Percentiles rank a stretch among this genome's conserved stretches.
Conservation (phyloP, 2,329 filamentous ascomycete genomes). For the Delphinella strobiligena region DNA sequence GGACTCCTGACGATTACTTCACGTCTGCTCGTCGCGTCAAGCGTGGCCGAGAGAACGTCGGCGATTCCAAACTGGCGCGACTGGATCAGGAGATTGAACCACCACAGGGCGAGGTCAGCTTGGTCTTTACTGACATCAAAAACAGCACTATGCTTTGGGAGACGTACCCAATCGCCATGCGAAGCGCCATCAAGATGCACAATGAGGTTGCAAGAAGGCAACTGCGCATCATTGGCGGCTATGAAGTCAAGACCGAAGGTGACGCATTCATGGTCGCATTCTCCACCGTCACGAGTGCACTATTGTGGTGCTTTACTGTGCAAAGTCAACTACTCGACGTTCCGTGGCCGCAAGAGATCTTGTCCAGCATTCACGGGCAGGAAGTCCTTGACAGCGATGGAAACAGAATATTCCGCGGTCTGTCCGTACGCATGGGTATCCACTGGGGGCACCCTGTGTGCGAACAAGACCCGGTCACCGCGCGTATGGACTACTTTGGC, state of each 20-base stretch:
- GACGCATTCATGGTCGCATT: conserved; percentile 99
- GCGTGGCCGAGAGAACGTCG: conserved; percentile 43
- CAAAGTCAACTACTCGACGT: conserved; percentile 80
- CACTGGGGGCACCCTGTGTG: conserved; percentile 93
- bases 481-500: conserved; percentile 98
- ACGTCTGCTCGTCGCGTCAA: conserved; percentile 53
- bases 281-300: conserved; percentile 82
- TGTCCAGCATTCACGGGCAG: conserved; percentile 75
- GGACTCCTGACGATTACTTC: conserved; percentile 59
- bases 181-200: conserved; percentile 91
- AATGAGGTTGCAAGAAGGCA: conserved; percentile 95
- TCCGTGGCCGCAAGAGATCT: conserved; percentile 84
- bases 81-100: conserved; percentile 85
- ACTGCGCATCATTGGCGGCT: conserved; percentile 84
- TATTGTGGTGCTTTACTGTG: conserved; percentile 94
- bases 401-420: conserved; percentile 79
- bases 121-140: conserved; percentile 98
- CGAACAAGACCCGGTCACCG: conserved; percentile 89
- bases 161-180: conserved; percentile 87
- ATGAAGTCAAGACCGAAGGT: conserved; percentile 98
- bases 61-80: conserved; percentile 75
- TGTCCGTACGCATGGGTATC: conserved; percentile 95
- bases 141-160: conserved; percentile 96
- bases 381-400: conserved; percentile 73
- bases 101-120: conserved; percentile 77